phyloP scores from a whole-genome alignment of 1,284 basidiomycete species.

The Pascua guehoae region DNA sequence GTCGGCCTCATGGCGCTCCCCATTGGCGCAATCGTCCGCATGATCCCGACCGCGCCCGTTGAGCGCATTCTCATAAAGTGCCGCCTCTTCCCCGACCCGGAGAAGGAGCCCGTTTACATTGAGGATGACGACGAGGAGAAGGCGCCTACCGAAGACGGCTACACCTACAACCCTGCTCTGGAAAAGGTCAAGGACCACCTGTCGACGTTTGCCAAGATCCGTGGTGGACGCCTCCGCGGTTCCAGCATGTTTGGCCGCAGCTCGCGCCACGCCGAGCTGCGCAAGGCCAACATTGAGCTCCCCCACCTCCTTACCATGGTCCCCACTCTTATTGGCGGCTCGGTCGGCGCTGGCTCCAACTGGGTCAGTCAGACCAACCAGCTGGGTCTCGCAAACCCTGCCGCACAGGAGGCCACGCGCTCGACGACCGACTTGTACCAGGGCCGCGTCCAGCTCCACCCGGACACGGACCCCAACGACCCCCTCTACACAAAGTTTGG shows the following conservation, averaged over 20 bases:
- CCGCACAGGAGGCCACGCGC: constrained; percentile 34
- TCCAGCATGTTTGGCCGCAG: constrained; percentile 66
- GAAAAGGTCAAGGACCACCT: constrained; percentile 80
- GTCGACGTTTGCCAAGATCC: constrained; percentile 69
- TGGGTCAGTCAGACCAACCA: constrained; percentile 34
- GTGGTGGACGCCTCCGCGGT: constrained; percentile 67
- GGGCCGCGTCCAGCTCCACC: constrained; percentile 79
- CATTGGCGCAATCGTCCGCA: constrained; percentile 75
- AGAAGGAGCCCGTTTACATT: constrained; percentile 62
- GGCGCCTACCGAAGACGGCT: constrained; percentile 55
- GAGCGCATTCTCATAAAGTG: constrained; percentile 66
- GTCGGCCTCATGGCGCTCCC: constrained; percentile 84
- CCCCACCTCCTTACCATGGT: constrained; percentile 79
- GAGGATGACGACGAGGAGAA: constrained; percentile 62
- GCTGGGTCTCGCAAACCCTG: constrained; percentile 31
- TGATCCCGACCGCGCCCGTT: constrained; percentile 74
- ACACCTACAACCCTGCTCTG: constrained; percentile 44
- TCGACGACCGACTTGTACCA: constrained; percentile 44
- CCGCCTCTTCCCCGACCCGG: constrained; percentile 65
- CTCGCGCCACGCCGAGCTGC: constrained; percentile 59
- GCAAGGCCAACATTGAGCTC: constrained; percentile 55
- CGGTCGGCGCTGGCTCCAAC: constrained; percentile 65
- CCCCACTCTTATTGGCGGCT: constrained; percentile 76
- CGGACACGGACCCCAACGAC: constrained; percentile 62
- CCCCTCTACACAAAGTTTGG: constrained; percentile 43